phyloP scores from a whole-genome alignment of 371 early-diverging fungal genomes.

The Mortierella sp. region DNA sequence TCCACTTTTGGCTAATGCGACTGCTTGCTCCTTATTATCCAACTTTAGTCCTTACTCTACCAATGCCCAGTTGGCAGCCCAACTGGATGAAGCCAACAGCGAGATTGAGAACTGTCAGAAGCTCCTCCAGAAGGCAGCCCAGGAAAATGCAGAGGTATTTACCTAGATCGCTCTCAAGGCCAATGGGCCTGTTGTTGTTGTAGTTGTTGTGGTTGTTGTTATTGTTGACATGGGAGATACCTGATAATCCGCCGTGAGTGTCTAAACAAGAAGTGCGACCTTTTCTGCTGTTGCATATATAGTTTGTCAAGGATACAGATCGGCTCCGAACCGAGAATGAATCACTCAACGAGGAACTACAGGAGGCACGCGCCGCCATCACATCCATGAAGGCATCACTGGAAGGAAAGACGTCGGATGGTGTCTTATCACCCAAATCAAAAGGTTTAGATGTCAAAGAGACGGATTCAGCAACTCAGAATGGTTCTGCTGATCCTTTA shows the following conservation, averaged over 20 bases:
- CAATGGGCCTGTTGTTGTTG: neutral
- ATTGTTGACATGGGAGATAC: neutral
- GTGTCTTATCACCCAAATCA: slow-evolving; percentile 34
- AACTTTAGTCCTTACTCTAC: slow-evolving; percentile 38
- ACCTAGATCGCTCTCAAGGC: neutral
- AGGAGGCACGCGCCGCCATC: slow-evolving; percentile 35
- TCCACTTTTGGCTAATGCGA: too few species aligned
- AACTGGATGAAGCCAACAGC: slow-evolving; percentile 42
- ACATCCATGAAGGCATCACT: slow-evolving; percentile 39
- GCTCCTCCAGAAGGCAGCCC: slow-evolving; percentile 42
- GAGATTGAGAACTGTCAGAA: slow-evolving; percentile 45
- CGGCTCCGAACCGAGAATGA: slow-evolving; percentile 39
- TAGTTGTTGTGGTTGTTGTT: neutral
- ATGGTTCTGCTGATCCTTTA: neutral
- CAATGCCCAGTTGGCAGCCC: slow-evolving; percentile 42
- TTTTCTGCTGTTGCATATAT: neutral
- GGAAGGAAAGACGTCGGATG: slow-evolving; percentile 39
- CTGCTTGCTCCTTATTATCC: too few species aligned
- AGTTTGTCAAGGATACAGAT: slow-evolving; percentile 36
- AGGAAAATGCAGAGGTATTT: slow-evolving; percentile 21
- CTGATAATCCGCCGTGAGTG: neutral
- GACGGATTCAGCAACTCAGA: neutral
- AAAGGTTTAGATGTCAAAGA: slow-evolving; percentile 3
- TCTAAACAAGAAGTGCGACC: too few species aligned
- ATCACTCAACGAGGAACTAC: slow-evolving; percentile 33